Evolutionary conservation across 2,329 filamentous ascomycete species (phyloP), one percentile per base, ranked within the genome.

Genomic region (Ceratocystiopsis brevicomis): DNA sequence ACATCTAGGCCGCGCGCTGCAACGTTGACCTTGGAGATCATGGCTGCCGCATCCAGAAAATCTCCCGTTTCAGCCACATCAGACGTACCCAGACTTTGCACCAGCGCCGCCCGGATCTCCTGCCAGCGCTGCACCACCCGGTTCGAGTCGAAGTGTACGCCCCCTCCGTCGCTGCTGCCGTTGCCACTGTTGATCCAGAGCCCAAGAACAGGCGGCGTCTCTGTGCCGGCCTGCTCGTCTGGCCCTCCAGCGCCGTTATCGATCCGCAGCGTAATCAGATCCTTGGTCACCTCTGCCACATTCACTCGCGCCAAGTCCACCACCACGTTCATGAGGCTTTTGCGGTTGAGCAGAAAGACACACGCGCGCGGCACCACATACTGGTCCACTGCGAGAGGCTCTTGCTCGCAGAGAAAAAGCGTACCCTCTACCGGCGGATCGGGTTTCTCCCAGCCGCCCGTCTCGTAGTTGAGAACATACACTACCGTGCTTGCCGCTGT

Each of bases 401-500:
- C 58, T 55, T 73, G 68, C 49, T 81, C 71, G 65, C 83, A 92
- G 43, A 96, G 73, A 58, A 96, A 98, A 50, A 96, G 66, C 13
- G 84, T 82, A 36, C 90, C 90, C 60, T 94, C 87, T 12, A 87
- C 71, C 37, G 42, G 44, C 30, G 48, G 48, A 44, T 78, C 81
- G 39, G 73, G 73, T 65, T 92, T 93, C 56, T 90, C 81, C 90
- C 90, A 96, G 47, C 67, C 62, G 42, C 71, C 65, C 3, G 74
- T 68, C 5, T 67, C 61, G 39, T 73, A 67, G 48, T 69, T 73
- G 63, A 92, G 90, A 40, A 71, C 73, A 66, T 95, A 96, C 51
- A 95, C 71, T 34, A 90, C 83, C 21, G 82, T 81, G 54, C 88
- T 93, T 32, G 82, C 79, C 6, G 85, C 85, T 51, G 90, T 80